phyloP scores from a whole-genome alignment of 2,329 filamentous ascomycete genomes.

The Zasmidium cellare region DNA sequence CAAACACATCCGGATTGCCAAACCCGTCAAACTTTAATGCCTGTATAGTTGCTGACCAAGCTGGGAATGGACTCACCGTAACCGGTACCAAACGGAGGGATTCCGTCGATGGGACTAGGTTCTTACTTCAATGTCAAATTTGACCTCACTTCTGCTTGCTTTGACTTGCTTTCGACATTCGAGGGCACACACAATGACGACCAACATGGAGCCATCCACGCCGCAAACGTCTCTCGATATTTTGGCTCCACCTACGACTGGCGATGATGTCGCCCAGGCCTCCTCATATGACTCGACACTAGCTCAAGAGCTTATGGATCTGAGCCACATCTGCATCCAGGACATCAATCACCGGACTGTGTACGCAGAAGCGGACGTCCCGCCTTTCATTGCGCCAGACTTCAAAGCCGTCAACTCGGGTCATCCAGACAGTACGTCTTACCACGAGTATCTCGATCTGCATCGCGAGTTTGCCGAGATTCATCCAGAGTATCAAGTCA shows the following conservation, averaged over 20 bases:
- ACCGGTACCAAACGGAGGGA: too few species aligned
- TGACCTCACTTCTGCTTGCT: too few species aligned
- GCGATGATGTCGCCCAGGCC: background rate
- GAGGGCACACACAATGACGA: background rate
- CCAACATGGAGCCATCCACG: background rate
- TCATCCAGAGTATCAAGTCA: background rate
- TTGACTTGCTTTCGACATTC: too few species aligned
- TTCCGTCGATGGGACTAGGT: too few species aligned
- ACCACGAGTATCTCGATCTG: background rate
- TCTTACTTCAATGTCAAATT: too few species aligned
- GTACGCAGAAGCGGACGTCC: background rate
- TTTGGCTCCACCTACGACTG: background rate
- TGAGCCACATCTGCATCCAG: background rate
- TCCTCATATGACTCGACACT: background rate
- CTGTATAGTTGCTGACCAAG: too few species aligned
- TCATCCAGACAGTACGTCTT: background rate
- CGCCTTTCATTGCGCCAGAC: background rate
- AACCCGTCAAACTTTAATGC: too few species aligned
- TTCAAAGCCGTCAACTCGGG: background rate
- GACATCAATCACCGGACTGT: background rate
- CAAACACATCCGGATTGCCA: too few species aligned
- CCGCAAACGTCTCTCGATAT: background rate
- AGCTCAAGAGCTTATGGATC: background rate
- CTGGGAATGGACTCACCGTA: too few species aligned
- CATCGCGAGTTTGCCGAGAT: background rate